A percentile compares a stretch with the other conserved stretches of the same genome.
Evolutionary conservation across 73 alveolate species (phyloP).

Genomic region (Blepharisma stoltei): DNA sequence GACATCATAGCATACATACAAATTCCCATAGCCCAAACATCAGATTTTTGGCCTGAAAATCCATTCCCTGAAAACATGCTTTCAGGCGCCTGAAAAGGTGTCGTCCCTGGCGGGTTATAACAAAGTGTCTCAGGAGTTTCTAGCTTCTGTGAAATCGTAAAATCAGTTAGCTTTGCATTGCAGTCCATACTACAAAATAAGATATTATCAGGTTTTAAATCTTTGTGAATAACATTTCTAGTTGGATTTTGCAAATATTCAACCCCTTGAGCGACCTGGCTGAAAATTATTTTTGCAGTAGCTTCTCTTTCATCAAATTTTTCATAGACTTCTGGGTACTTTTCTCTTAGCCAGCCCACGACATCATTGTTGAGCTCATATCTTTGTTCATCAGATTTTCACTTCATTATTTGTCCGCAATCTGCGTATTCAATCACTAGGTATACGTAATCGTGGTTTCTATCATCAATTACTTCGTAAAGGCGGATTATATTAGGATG

Average conservation of each 20-base stretch:
- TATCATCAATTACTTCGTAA: slow-evolving; percentile 8
- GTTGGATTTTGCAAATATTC: slow-evolving; percentile 49
- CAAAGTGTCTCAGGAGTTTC: background rate
- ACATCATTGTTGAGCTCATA: background rate
- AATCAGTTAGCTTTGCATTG: slow-evolving; percentile 14
- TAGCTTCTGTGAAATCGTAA: slow-evolving; percentile 19
- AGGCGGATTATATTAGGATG: slow-evolving; percentile 34
- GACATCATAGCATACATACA: slow-evolving; percentile 52
- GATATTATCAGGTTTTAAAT: slow-evolving; percentile 71
- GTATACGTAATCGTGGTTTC: slow-evolving; percentile 9
- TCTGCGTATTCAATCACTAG: slow-evolving; percentile 29
- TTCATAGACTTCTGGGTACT: background rate
- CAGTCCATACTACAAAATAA: slow-evolving; percentile 38
- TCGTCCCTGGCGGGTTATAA: slow-evolving; percentile 32
- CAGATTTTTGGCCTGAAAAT: slow-evolving; percentile 56
- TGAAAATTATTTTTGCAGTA: slow-evolving; percentile 55
- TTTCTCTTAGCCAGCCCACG: background rate
- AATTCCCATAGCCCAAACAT: slow-evolving; percentile 69
- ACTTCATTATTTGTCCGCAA: slow-evolving; percentile 29
- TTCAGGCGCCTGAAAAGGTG: slow-evolving; percentile 32
- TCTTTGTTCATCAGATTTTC: slow-evolving; percentile 7
- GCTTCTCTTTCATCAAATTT: slow-evolving; percentile 46
- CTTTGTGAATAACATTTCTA: slow-evolving; percentile 60
- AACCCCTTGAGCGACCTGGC: slow-evolving; percentile 57
- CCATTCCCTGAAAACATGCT: slow-evolving; percentile 44